Conservation (phyloP, 352 stramenopile genomes). For the Aphanomyces astaci region DNA sequence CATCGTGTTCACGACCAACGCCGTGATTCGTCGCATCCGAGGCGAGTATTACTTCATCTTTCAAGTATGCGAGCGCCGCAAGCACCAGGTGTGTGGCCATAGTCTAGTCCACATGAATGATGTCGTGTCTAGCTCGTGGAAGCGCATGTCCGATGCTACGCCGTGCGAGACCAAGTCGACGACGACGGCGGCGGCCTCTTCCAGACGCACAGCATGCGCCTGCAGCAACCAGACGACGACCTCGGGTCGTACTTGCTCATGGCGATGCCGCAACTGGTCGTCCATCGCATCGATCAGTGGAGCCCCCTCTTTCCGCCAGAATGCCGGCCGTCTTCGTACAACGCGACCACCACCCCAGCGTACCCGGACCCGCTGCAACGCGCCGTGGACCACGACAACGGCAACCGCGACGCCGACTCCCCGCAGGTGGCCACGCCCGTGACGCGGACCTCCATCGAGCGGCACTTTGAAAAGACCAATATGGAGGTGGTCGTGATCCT, state of each 20-base stretch:
- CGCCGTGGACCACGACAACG: conserved; percentile 72
- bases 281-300: conserved; percentile 82
- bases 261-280: conserved; percentile 68
- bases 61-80: conserved; percentile 83
- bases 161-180: conserved; percentile 56
- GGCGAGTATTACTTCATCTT: conserved; percentile 89
- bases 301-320: conserved; percentile 73
- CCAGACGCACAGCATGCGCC: conserved; percentile 76
- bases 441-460: conserved; percentile 59
- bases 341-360: conserved; percentile 42
- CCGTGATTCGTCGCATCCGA: conserved; percentile 84
- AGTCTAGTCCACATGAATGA: neutral
- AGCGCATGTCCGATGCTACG: conserved; percentile 74
- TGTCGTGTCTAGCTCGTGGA: conserved; percentile 44
- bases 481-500: conserved; percentile 78
- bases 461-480: conserved; percentile 55
- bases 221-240: conserved; percentile 83
- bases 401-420: conserved; percentile 53
- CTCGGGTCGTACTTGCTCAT: conserved; percentile 73
- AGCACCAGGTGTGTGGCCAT: conserved; percentile 47
- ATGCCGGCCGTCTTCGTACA: conserved; percentile 38
- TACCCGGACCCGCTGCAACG: conserved; percentile 71
- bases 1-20: conserved; percentile 80
- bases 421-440: neutral
- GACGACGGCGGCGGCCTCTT: conserved; percentile 50